A percentile compares a stretch with the other conserved stretches of the same genome.
These are phyloP conservation scores for Daphne laureola DNA, from an alignment of 441 rosid genomes.

Conservation along the genomic window DNA sequence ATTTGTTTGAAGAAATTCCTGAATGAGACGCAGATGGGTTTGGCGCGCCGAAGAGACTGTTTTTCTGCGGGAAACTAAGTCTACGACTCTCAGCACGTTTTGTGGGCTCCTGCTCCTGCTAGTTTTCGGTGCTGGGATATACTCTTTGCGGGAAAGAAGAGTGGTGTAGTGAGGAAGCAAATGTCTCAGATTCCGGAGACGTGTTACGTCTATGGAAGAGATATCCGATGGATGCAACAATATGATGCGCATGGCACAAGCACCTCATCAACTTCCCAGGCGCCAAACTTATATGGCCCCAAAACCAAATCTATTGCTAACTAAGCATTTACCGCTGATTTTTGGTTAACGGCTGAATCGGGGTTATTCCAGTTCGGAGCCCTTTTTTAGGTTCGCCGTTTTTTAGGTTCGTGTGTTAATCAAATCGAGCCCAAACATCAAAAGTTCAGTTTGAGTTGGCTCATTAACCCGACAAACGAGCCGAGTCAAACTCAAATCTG, in stretches of 20 bases:
- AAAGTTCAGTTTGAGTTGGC: no score
- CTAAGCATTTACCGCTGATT: not conserved
- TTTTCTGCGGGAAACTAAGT: slow-evolving; percentile 34
- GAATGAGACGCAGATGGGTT: slow-evolving; percentile 48
- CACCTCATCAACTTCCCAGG: slow-evolving; percentile 8
- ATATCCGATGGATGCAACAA: slow-evolving; percentile 1
- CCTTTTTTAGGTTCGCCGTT: no score
- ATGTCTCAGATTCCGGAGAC: slow-evolving; percentile 1
- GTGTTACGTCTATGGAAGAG: not conserved
- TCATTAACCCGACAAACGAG: no score
- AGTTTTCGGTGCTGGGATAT: slow-evolving; percentile 12
- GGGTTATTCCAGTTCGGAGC: no score
- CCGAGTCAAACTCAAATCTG: no score
- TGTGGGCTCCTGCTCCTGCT: slow-evolving; percentile 28
- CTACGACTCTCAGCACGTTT: slow-evolving; percentile 42
- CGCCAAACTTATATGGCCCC: not conserved
- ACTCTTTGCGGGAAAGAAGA: slow-evolving; percentile 25
- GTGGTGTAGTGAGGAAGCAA: slow-evolving; percentile 11
- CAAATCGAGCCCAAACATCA: no score
- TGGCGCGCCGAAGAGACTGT: slow-evolving; percentile 8
- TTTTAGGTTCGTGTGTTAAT: no score
- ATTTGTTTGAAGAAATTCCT: slow-evolving; percentile 38
- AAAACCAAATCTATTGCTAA: not conserved
- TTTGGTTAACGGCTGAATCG: no score
- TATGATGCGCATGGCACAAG: slow-evolving; percentile 20